Evolutionary conservation across 176 grass and related monocot species (phyloP).

Genomic region (Neostapfia colusana): DNA sequence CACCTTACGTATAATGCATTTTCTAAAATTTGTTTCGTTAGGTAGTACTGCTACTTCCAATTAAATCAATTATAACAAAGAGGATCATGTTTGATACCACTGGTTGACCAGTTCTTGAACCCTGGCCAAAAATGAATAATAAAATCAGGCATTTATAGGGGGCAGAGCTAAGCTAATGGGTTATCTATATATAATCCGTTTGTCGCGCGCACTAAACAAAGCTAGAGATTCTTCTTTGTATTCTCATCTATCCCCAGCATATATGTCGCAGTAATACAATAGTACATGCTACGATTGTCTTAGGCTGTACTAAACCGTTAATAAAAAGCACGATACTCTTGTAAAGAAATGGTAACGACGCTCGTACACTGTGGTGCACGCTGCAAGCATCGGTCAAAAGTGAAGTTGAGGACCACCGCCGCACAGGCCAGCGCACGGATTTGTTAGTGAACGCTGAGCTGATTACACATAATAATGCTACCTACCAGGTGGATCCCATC

Average conservation of each 20-base stretch:
- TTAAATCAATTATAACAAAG: background rate
- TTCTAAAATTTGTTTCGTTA: too few species aligned
- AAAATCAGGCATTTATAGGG: background rate
- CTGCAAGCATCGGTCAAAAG: background rate
- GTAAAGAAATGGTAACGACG: background rate
- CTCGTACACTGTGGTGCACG: background rate
- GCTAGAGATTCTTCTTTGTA: constrained; percentile 32
- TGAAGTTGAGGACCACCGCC: constrained; percentile 28
- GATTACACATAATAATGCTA: background rate
- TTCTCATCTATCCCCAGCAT: constrained; percentile 13
- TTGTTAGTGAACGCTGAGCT: constrained; percentile 17
- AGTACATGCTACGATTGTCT: constrained; percentile 26
- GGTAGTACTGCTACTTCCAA: background rate
- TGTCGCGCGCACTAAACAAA: constrained; percentile 41
- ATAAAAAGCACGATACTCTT: constrained; percentile 11
- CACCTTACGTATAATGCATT: too few species aligned
- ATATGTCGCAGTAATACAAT: background rate
- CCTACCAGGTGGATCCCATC: background rate
- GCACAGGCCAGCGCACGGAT: constrained; percentile 3
- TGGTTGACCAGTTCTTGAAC: background rate
- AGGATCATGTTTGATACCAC: background rate
- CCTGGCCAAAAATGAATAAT: too few species aligned
- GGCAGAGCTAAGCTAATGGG: constrained; percentile 7
- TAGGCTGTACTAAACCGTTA: constrained; percentile 26
- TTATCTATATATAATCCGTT: background rate